Evolutionary conservation across 805 yeast species (phyloP).

Genomic region (Pichia deserticola): DNA sequence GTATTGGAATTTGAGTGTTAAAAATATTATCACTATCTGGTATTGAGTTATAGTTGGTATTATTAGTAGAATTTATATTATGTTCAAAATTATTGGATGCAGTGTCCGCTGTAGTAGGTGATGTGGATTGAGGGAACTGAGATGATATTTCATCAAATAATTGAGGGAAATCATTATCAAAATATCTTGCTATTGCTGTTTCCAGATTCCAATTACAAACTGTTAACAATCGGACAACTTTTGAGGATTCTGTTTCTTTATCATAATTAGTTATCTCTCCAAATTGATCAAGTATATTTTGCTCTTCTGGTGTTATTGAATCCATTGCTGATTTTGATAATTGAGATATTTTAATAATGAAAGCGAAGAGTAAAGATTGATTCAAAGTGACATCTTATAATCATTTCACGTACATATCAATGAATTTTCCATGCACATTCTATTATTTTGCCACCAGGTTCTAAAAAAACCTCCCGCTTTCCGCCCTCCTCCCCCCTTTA

Average conservation of each 20-base stretch:
- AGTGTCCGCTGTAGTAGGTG: neutral
- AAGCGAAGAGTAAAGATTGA: no score
- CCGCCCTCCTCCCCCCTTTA: neutral
- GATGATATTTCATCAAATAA: slow-evolving; percentile 12
- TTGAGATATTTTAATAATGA: no score
- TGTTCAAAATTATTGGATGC: neutral
- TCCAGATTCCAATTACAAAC: slow-evolving; percentile 57
- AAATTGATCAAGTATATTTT: slow-evolving; percentile 39
- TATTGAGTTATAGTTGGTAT: neutral
- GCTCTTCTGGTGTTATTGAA: slow-evolving; percentile 30
- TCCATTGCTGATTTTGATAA: slow-evolving; percentile 10
- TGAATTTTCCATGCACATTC: neutral
- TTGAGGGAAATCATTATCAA: slow-evolving; percentile 45
- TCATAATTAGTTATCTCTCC: slow-evolving; percentile 41
- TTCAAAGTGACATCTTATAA: no score
- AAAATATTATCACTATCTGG: neutral
- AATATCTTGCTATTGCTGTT: slow-evolving; percentile 51
- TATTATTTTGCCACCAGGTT: slow-evolving; percentile 1
- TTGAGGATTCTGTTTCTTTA: slow-evolving; percentile 39
- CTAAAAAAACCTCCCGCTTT: no score
- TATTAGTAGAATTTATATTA: neutral
- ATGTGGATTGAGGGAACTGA: neutral
- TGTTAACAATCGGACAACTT: slow-evolving; percentile 39
- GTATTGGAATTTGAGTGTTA: neutral
- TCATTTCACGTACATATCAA: no score